Percentiles rank a stretch among this genome's conserved stretches.
Conservation (phyloP, 352 stramenopile genomes). For the Pilasporangium apinafurcum region DNA sequence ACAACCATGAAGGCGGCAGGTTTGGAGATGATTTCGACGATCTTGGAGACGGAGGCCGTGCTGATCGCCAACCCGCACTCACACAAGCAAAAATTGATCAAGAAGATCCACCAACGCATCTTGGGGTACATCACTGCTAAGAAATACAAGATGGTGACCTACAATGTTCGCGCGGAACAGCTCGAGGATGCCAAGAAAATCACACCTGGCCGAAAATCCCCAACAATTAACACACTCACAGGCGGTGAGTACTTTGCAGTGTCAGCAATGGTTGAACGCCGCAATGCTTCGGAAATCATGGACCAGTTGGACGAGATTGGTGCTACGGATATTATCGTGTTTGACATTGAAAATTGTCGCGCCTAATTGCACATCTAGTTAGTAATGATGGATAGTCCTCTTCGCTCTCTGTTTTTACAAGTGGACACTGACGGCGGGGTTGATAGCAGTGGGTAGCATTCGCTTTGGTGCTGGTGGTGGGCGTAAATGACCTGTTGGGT, state of each 20-base stretch:
- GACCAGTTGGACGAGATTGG: slow-evolving; percentile 94
- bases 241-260: slow-evolving; percentile 86
- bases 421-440: slow-evolving; percentile 5
- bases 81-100: slow-evolving; percentile 54
- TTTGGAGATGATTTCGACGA: slow-evolving; percentile 92
- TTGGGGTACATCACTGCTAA: slow-evolving; percentile 95
- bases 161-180: slow-evolving; percentile 93
- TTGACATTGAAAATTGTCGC: slow-evolving; percentile 94
- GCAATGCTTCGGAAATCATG: slow-evolving; percentile 92
- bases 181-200: slow-evolving; percentile 85
- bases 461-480: background rate
- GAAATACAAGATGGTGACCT: slow-evolving; percentile 98
- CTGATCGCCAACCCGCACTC: slow-evolving; percentile 88
- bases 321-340: slow-evolving; percentile 96
- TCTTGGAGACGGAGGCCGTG: slow-evolving; percentile 91
- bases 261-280: slow-evolving; percentile 90
- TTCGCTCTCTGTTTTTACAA: background rate
- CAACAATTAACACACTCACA: slow-evolving; percentile 91
- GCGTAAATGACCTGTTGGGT: background rate
- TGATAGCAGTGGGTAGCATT: background rate
- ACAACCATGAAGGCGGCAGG: slow-evolving; percentile 98
- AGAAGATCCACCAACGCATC: slow-evolving; percentile 91
- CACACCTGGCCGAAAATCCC: slow-evolving; percentile 92
- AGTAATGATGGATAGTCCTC: slow-evolving; percentile 4
- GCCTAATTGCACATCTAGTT: slow-evolving; percentile 27